Percentiles rank a stretch among this genome's conserved stretches.
Conservation (phyloP, 1,284 basidiomycete genomes). For the Pascua guehoae region DNA sequence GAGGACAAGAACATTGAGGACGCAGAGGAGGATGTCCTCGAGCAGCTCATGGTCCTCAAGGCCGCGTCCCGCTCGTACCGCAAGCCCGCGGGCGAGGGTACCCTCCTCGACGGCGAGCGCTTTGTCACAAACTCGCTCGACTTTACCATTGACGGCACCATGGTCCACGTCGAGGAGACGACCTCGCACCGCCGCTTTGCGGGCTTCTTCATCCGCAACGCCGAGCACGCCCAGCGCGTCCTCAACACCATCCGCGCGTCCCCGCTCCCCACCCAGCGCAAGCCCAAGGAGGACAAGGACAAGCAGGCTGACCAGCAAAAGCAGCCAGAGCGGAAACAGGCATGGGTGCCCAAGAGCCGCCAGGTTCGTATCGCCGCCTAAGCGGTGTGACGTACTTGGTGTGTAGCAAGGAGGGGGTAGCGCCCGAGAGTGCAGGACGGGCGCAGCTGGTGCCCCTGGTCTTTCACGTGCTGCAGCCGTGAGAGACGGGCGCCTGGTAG, state of each 20-base stretch:
- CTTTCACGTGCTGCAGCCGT: too few relatives aligned
- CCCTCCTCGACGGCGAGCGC: conserved; percentile 75
- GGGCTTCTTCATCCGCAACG: conserved; percentile 95
- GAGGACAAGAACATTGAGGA: conserved; percentile 12
- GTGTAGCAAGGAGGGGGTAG: too few relatives aligned
- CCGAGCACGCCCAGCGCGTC: conserved; percentile 80
- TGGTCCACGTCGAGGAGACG: conserved; percentile 93
- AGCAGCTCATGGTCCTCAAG: conserved; percentile 97
- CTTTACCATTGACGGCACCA: conserved; percentile 87
- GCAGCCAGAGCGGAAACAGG: conserved; percentile 13
- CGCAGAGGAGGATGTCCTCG: conserved; percentile 82
- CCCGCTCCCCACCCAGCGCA: conserved; percentile 57
- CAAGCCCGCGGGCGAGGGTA: conserved; percentile 60
- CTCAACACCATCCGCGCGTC: conserved; percentile 69
- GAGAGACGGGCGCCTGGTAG: too few relatives aligned
- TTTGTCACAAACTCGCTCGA: conserved; percentile 90
- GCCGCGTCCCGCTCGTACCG: conserved; percentile 62
- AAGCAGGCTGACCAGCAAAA: conserved; percentile 11
- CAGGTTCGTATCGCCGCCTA: conserved; percentile 28
- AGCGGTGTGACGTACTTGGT: not conserved
- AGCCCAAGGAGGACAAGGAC: conserved; percentile 4
- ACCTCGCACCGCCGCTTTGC: conserved; percentile 88
- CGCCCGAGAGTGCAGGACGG: too few relatives aligned
- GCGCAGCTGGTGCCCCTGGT: too few relatives aligned
- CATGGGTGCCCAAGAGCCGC: conserved; percentile 29